Base-by-base conservation (phyloP, 2,329 filamentous ascomycete species). In the Lachnellula hyalina region DNA sequence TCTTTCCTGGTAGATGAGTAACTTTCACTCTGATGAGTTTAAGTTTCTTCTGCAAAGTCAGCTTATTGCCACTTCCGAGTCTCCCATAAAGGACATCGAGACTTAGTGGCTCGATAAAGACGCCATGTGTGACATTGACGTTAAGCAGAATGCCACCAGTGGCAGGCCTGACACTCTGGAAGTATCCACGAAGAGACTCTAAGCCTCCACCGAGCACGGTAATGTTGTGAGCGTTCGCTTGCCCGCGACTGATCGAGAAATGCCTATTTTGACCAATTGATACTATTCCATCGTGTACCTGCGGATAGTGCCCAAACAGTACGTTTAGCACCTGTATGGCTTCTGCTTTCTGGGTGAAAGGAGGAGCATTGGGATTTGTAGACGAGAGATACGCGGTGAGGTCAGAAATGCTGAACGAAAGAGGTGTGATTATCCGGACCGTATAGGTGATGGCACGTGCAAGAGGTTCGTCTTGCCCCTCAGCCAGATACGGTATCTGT, bases 141-240 rank as follows among this genome's bases (percentile, higher is more conserved):
- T 87, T 87, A 12, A 86, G 67, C 0, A 87, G 65, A 4, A 86
- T 70, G 3, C 82, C 75, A 40, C 75, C 76, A 14, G 81, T 79
- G 2, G 81, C 77, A 2, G 80, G 76, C 5, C 84, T 79, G 32
- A 83, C 78, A 62, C 81, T 85, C 11, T 81, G 73, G 63, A 80
- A 86, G 68, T 81, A 87, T 0, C 84, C 84, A 42, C 83, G 75
- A 4, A 84, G 67, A 0, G 82, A 82, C 47, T 79, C 72, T 0
- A 87, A 70, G 1, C 81, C 81, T 11, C 66, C 71, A 2, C 74
- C 75, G 1, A 86, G 72, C 32, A 73, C 63, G 3, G 65, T 47
- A 32, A 63, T 61, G 38, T 67, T 65, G 23, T 54, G 50, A 2
- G 45, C 32, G 25, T 66, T 68, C 1, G 38, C 21, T 4, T 58